Conservation (phyloP, 2,329 filamentous ascomycete genomes). For the Sclerotinia subarctica region DNA sequence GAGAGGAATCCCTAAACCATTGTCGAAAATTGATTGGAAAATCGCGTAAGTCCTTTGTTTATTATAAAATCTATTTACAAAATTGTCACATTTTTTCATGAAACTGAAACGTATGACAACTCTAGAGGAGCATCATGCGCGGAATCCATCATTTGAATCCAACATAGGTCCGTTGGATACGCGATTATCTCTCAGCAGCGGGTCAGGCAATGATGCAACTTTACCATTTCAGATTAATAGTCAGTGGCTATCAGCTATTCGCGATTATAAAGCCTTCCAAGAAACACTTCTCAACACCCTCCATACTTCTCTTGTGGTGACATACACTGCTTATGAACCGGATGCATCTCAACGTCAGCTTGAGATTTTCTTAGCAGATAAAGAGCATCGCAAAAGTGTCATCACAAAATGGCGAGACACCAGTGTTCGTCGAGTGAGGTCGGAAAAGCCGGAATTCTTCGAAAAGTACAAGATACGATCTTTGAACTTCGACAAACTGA, state of each 20-base stretch:
- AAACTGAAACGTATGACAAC: not conserved
- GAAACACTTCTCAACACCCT: slow-evolving; percentile 45
- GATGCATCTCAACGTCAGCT: slow-evolving; percentile 45
- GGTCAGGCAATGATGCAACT: slow-evolving; percentile 34
- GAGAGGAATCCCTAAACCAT: slow-evolving; percentile 43
- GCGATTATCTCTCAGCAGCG: slow-evolving; percentile 28
- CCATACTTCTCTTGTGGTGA: slow-evolving; percentile 43
- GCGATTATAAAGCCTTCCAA: slow-evolving; percentile 46
- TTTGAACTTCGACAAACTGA: slow-evolving; percentile 47
- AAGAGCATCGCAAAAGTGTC: slow-evolving; percentile 43
- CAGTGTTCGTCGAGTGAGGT: slow-evolving; percentile 45
- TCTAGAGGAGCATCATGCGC: slow-evolving; percentile 26
- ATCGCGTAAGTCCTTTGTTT: slow-evolving; percentile 37
- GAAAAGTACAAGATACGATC: slow-evolving; percentile 48
- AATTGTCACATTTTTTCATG: not conserved
- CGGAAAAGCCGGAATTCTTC: slow-evolving; percentile 46
- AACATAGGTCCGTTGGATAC: slow-evolving; percentile 29
- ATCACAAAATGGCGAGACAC: slow-evolving; percentile 48
- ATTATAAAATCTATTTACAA: not conserved
- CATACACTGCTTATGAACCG: slow-evolving; percentile 47
- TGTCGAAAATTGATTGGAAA: slow-evolving; percentile 44
- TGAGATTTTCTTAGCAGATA: slow-evolving; percentile 45
- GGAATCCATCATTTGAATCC: slow-evolving; percentile 29
- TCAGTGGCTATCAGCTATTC: slow-evolving; percentile 42
- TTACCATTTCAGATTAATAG: slow-evolving; percentile 29